Percentiles rank a stretch among this genome's conserved stretches.
These are phyloP conservation scores for Osmanthus fragrans DNA, from an alignment of 257 asterid species.

Conservation along the genomic window DNA sequence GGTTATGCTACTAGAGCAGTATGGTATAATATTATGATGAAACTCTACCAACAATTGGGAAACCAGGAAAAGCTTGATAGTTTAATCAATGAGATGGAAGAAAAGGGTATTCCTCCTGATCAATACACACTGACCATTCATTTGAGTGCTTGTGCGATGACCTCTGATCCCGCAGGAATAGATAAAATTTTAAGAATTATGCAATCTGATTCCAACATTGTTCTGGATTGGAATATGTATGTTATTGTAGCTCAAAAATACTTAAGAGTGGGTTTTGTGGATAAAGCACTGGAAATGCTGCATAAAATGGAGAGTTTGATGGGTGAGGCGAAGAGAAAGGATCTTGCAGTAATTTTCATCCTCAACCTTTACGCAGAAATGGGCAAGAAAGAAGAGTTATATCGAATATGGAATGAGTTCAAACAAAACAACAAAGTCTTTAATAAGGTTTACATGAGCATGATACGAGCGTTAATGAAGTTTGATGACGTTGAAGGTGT, in stretches of 20 bases:
- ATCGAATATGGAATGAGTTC: constrained; percentile 50
- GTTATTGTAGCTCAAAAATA: constrained; percentile 46
- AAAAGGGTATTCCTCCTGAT: constrained; percentile 43
- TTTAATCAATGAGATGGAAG: constrained; percentile 60
- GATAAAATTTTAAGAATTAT: constrained; percentile 41
- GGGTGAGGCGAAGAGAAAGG: constrained; percentile 13
- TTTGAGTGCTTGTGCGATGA: constrained; percentile 46
- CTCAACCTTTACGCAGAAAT: constrained; percentile 51
- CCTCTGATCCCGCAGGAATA: constrained; percentile 54
- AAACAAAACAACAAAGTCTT: constrained; percentile 35
- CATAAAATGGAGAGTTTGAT: constrained; percentile 43
- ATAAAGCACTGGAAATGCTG: constrained; percentile 45
- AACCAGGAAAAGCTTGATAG: constrained; percentile 32
- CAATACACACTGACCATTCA: constrained; percentile 44
- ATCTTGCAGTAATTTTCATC: constrained; percentile 29
- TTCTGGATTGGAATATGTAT: constrained; percentile 35
- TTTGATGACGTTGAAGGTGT: constrained; percentile 49
- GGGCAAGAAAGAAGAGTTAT: constrained; percentile 48
- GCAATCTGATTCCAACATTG: constrained; percentile 42
- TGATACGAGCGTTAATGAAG: constrained; percentile 53
- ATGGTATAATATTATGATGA: constrained; percentile 70
- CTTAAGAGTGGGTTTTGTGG: constrained; percentile 46
- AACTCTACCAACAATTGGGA: constrained; percentile 42
- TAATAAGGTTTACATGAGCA: constrained; percentile 53
- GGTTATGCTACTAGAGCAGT: constrained; percentile 48